Evolutionary conservation across 2,329 filamentous ascomycete genomes (phyloP).

Genomic region (Penicillium sclerotigenum): DNA sequence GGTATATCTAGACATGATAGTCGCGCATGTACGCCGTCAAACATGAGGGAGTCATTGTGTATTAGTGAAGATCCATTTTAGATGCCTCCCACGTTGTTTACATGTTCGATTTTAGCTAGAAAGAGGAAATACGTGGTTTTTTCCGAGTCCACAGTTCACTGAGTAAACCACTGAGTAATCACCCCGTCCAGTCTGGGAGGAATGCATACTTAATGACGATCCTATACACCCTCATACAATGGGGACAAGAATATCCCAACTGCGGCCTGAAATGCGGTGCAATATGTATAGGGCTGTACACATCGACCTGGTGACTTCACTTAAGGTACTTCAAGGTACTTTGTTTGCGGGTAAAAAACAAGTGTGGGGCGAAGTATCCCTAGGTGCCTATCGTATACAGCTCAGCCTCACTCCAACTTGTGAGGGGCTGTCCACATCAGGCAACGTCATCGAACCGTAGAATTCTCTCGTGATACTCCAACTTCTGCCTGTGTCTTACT

Average conservation of each 20-base stretch:
- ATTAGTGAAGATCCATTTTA: not conserved
- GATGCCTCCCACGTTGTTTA: not conserved
- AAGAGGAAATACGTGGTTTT: too few species aligned
- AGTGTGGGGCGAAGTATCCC: not conserved
- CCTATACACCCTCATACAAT: not conserved
- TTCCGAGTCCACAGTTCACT: not conserved
- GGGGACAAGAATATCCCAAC: too few species aligned
- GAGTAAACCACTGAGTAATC: not conserved
- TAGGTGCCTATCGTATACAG: constrained; percentile 1
- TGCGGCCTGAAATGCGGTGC: too few species aligned
- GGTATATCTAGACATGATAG: constrained; percentile 28
- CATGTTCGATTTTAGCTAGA: not conserved
- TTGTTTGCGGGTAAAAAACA: not conserved
- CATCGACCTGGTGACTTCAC: not conserved
- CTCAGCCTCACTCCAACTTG: constrained; percentile 2
- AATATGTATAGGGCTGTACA: not conserved
- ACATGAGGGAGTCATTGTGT: not conserved
- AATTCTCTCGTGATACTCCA: constrained; percentile 2
- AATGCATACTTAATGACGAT: not conserved
- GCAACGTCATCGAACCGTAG: constrained; percentile 5
- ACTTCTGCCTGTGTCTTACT: not conserved
- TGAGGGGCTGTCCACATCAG: constrained; percentile 8
- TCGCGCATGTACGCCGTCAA: constrained; percentile 20
- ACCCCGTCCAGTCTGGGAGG: not conserved
- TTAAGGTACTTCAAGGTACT: not conserved